A percentile compares a stretch with the other conserved stretches of the same genome.
phyloP scores from a whole-genome alignment of 2,329 filamentous ascomycete genomes.

The Cercospora brassicicola region DNA sequence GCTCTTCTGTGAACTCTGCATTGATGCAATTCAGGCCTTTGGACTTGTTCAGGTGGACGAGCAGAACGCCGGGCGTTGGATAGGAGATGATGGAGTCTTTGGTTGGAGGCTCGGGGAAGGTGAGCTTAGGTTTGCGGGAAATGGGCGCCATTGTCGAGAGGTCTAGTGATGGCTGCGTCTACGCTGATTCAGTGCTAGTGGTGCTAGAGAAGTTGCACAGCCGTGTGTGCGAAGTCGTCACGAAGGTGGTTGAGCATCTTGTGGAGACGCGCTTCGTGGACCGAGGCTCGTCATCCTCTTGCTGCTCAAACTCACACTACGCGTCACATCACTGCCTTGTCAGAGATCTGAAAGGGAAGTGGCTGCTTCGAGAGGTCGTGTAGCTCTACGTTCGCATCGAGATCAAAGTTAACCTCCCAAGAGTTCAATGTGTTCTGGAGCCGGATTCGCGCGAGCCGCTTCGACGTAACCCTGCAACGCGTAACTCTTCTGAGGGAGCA shows the following conservation, averaged over 20 bases:
- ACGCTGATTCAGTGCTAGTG: not conserved
- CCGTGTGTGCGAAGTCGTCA: not conserved
- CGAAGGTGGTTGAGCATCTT: not conserved
- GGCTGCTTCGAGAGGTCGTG: no score
- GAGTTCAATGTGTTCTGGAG: no score
- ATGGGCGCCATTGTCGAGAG: constrained; percentile 21
- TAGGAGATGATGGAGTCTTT: constrained; percentile 37
- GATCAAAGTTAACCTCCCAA: no score
- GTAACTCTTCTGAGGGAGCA: no score
- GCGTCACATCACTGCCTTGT: not conserved
- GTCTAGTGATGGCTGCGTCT: not conserved
- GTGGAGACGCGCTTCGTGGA: not conserved
- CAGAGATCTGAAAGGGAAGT: not conserved
- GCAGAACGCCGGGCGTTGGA: constrained; percentile 36
- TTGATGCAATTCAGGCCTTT: constrained; percentile 42
- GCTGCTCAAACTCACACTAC: not conserved
- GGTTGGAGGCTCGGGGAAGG: constrained; percentile 25
- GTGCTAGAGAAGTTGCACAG: not conserved
- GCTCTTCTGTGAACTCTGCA: constrained; percentile 35
- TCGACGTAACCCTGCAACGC: no score
- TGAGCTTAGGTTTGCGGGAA: constrained; percentile 28
- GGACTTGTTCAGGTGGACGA: constrained; percentile 39
- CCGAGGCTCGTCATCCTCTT: not conserved
- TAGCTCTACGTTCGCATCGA: no score
- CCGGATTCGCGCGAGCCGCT: no score